Evolutionary conservation across 2,329 filamentous ascomycete genomes (phyloP), one percentile per base, ranked within the genome.

Genomic region (Colletotrichum sp.): DNA sequence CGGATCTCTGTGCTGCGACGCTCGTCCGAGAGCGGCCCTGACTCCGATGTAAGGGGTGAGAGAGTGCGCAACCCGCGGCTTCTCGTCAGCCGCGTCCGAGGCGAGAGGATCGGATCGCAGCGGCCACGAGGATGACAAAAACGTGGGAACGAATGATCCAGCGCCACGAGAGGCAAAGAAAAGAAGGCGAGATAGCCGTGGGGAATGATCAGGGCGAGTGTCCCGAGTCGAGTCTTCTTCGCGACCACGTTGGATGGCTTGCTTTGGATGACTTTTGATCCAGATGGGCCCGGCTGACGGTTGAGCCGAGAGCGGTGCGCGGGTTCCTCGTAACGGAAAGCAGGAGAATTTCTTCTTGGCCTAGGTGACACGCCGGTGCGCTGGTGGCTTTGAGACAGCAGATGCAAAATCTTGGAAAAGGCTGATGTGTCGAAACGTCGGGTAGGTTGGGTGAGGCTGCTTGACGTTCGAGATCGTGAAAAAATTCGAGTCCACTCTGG

Each of bases 171-270:
- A 28, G 58, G 34, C 34, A 34, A 64, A 32, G 24, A 38, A 70
- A 43, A 68, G 55, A 28, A 68, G 34, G 34, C 43, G 26, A 30
- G 58, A 58, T 55, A 7, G 36, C 16, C 30, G 55, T 21, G 30
- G 24, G 7, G 55, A 9, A 8, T 28, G 57, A 65, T 67, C 34
- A 21, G 57, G 64, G 21, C 38, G 16, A 18, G 8, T n/a, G 6
- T 21, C 34, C 28, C 26, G 36, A 70, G 55, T 36, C 21, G 64
- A 65, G 16, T 67, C 72, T 73, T 75, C 43, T 72, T 75, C 43
- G 70, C 34, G 34, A 38, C 70, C 73, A 75, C 73, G 73, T 75
- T 75, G 26, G 28, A 32, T 21, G 61, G 64, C 57, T 75, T 48
- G 43, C 43, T 48, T 60, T 60, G 67, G 57, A 63, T 15, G 48